These are phyloP conservation scores for Vigna angularis DNA, from an alignment of 306 rosid species.

Conservation along the genomic window DNA sequence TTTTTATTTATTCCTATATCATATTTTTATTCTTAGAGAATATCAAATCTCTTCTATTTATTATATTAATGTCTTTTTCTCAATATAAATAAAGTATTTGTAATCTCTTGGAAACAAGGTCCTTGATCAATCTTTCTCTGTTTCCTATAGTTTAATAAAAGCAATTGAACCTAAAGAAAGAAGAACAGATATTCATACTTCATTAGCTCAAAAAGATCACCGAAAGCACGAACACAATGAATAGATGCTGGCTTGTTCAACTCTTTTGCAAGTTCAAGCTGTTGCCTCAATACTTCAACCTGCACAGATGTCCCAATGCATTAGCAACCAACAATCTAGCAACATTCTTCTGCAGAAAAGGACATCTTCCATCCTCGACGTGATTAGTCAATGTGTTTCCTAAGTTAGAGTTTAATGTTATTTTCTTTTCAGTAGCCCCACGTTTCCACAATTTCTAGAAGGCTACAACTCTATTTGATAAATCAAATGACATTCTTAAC, in stretches of 20 bases:
- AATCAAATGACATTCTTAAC: constrained; percentile 14
- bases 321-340: constrained; percentile 37
- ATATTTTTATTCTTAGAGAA: too few species aligned
- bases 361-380: neutral
- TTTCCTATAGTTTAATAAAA: too few species aligned
- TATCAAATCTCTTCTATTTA: too few species aligned
- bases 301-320: constrained; percentile 43
- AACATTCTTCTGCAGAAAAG: constrained; percentile 27
- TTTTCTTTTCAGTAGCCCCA: constrained; percentile 21
- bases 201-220: constrained; percentile 83
- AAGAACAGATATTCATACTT: constrained; percentile 60
- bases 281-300: constrained; percentile 80
- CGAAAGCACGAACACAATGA: constrained; percentile 91
- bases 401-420: neutral
- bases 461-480: constrained; percentile 24
- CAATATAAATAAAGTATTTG: too few species aligned
- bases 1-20: too few species aligned
- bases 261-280: constrained; percentile 80
- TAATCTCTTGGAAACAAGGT: too few species aligned
- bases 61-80: too few species aligned
- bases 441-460: constrained; percentile 24
- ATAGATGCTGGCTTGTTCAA: constrained; percentile 85
- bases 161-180: constrained; percentile 15
- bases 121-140: too few species aligned
- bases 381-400: neutral